Conservation (phyloP, 1,284 basidiomycete species). For the Apiotrichum sp. region DNA sequence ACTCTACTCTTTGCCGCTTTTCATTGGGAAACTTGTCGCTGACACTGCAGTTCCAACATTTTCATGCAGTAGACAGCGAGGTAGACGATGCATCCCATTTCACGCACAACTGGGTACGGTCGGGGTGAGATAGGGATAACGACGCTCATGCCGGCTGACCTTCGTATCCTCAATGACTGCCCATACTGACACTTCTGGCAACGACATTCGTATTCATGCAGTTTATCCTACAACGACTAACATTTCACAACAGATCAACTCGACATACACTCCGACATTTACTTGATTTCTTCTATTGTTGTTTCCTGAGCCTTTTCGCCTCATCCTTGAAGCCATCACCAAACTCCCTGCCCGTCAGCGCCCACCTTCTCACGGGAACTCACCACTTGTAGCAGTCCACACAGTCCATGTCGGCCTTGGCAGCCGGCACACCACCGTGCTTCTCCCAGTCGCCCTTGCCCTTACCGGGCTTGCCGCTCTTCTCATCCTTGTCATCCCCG, state of each 20-base stretch:
- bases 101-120: neutral
- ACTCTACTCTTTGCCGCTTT: too few relatives aligned
- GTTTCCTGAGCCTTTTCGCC: neutral
- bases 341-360: slow-evolving; percentile 13
- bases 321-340: slow-evolving; percentile 34
- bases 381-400: slow-evolving; percentile 48
- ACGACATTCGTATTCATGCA: too few relatives aligned
- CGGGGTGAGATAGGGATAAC: too few relatives aligned
- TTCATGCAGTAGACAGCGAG: neutral
- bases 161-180: too few relatives aligned
- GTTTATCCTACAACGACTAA: too few relatives aligned
- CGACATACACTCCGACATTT: too few relatives aligned
- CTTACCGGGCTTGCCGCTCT: slow-evolving; percentile 50
- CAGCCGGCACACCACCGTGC: slow-evolving; percentile 44
- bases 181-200: too few relatives aligned
- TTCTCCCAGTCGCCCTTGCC: slow-evolving; percentile 33
- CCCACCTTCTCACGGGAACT: slow-evolving; percentile 16
- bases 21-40: neutral
- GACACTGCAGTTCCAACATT: neutral
- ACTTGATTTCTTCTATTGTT: too few relatives aligned
- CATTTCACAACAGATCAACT: too few relatives aligned
- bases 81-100: neutral
- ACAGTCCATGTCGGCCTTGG: slow-evolving; percentile 41
- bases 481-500: slow-evolving; percentile 29
- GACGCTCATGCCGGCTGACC: too few relatives aligned